phyloP scores from a whole-genome alignment of 768 basidiomycete species.

The Leccinum olivaceopallidum region DNA sequence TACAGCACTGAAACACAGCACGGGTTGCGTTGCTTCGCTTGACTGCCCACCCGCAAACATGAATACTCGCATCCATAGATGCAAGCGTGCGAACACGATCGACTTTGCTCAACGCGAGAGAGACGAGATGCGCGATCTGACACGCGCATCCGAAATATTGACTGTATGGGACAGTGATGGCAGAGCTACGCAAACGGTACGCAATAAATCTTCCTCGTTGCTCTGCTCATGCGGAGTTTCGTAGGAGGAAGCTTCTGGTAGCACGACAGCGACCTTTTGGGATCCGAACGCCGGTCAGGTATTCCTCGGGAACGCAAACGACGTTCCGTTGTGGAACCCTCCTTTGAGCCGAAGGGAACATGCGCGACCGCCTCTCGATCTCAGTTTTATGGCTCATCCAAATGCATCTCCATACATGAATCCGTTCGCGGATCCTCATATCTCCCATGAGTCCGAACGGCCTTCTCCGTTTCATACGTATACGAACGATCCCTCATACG shows the following conservation, averaged over 20 bases:
- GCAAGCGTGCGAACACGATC: constrained; percentile 56
- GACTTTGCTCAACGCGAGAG: constrained; percentile 83
- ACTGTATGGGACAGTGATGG: constrained; percentile 36
- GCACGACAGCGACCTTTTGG: constrained; percentile 46
- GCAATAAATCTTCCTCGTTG: not conserved
- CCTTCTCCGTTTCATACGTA: constrained; percentile 37
- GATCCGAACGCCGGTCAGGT: constrained; percentile 64
- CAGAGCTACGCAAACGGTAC: constrained; percentile 13
- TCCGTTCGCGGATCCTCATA: constrained; percentile 18
- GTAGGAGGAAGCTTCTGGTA: constrained; percentile 28
- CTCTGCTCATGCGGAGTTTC: constrained; percentile 4
- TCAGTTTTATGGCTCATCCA: not conserved
- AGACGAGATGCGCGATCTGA: constrained; percentile 89
- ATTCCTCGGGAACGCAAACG: constrained; percentile 81
- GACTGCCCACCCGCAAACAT: not conserved
- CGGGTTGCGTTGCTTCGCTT: not conserved
- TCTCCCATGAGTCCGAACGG: constrained; percentile 15
- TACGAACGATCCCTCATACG: constrained; percentile 46
- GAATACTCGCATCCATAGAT: constrained; percentile 26
- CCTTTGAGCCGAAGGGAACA: constrained; percentile 18
- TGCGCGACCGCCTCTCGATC: not conserved
- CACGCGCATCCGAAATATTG: constrained; percentile 78
- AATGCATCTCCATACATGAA: constrained; percentile 13
- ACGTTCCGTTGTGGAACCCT: constrained; percentile 58
- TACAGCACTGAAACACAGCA: not conserved